Evolutionary conservation across 2,329 filamentous ascomycete species (phyloP).

Genomic region (Aspergillus pseudoglaucus): DNA sequence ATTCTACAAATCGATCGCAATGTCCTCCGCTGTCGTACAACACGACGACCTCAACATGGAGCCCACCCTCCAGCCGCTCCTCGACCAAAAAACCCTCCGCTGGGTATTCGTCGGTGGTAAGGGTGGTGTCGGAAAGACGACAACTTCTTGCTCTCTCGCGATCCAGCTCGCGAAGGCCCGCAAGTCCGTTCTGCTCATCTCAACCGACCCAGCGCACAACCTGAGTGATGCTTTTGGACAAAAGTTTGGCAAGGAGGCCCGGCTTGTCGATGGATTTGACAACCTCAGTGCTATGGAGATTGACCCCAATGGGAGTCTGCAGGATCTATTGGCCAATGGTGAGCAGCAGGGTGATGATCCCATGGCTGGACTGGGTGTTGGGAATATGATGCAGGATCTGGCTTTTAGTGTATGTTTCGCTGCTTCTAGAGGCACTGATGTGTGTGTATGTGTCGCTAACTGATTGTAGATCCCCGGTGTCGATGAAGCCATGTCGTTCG

Average conservation of each 20-base stretch:
- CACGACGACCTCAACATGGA: conserved; percentile 68
- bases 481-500: conserved; percentile 99
- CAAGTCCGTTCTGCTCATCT: conserved; percentile 94
- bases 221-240: conserved; percentile 95
- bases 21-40: conserved; percentile 35
- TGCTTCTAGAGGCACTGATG: neutral
- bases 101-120: conserved; percentile 99
- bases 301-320: conserved; percentile 95
- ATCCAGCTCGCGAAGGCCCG: conserved; percentile 95
- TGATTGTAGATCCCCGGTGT: conserved; percentile 85
- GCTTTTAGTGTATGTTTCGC: conserved; percentile 68
- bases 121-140: conserved; percentile 97
- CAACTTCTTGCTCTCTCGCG: conserved; percentile 96
- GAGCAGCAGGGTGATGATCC: conserved; percentile 56
- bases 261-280: conserved; percentile 81
- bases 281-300: conserved; percentile 99
- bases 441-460: conserved; percentile 2
- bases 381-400: conserved; percentile 97
- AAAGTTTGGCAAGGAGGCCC: conserved; percentile 98
- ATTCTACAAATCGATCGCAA: conserved; percentile 6
- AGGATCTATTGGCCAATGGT: conserved; percentile 81
- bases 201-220: conserved; percentile 97
- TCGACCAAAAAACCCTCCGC: conserved; percentile 89
- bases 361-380: conserved; percentile 65
- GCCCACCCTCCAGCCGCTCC: conserved; percentile 85